Conservation (phyloP, 2,329 filamentous ascomycete genomes). For the Phaeoacremonium minimum region DNA sequence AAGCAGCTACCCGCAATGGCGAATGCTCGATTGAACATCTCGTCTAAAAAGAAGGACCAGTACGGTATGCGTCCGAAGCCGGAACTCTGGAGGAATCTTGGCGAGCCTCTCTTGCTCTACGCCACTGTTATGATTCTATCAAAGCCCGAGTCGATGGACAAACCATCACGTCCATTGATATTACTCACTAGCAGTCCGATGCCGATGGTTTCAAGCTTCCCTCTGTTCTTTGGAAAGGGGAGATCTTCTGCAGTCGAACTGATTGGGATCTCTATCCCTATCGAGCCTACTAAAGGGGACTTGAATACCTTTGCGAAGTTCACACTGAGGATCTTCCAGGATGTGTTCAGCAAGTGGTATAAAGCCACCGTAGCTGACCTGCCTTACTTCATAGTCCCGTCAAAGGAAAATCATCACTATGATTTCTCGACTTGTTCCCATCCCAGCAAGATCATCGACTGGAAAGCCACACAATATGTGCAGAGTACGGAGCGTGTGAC, state of each 20-base stretch:
- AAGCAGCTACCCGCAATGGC: constrained; percentile 74
- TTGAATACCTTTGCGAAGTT: constrained; percentile 62
- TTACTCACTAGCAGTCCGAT: constrained; percentile 66
- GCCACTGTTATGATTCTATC: constrained; percentile 57
- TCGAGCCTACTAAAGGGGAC: constrained; percentile 37
- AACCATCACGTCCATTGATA: constrained; percentile 59
- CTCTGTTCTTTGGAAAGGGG: constrained; percentile 66
- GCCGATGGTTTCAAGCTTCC: constrained; percentile 62
- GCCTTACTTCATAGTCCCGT: constrained; percentile 80
- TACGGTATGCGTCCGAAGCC: constrained; percentile 83
- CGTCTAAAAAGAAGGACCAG: constrained; percentile 65
- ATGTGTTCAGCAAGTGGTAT: constrained; percentile 88
- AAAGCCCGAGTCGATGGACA: constrained; percentile 50
- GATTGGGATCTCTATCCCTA: constrained; percentile 30
- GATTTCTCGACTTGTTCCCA: constrained; percentile 14
- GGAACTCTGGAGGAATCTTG: constrained; percentile 58
- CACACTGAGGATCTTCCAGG: constrained; percentile 71
- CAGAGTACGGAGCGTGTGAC: constrained; percentile 24
- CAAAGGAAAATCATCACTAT: constrained; percentile 19
- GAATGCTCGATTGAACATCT: constrained; percentile 83
- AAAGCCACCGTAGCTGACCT: constrained; percentile 58
- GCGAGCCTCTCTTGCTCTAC: constrained; percentile 50
- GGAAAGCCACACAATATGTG: constrained; percentile 47
- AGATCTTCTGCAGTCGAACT: constrained; percentile 54
- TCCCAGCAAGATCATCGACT: constrained; percentile 48